A percentile compares a stretch with the other conserved stretches of the same genome.
These are phyloP conservation scores for Effrenium voratum DNA, from an alignment of 73 alveolate genomes.

Conservation along the genomic window DNA sequence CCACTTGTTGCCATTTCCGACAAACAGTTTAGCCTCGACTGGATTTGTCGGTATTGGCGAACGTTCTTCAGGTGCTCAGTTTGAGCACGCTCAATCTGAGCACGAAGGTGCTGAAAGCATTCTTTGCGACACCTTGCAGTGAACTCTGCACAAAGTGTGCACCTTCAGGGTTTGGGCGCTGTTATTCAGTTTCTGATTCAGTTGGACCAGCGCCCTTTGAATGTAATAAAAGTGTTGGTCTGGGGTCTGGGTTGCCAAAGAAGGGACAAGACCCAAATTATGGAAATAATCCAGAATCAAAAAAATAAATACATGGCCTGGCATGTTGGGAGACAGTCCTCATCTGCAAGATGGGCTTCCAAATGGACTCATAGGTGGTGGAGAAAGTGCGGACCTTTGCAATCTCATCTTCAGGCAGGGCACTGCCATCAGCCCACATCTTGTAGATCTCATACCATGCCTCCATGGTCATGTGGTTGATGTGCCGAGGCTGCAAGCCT, in stretches of 20 bases:
- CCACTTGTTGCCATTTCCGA: background rate
- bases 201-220: too few species aligned
- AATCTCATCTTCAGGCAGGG: background rate
- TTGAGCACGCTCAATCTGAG: background rate
- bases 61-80: background rate
- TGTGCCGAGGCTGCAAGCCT: slow-evolving; percentile 18
- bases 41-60: background rate
- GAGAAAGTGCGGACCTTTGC: background rate
- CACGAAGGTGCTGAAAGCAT: background rate
- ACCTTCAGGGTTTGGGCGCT: too few species aligned
- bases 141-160: slow-evolving; percentile 1
- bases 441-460: background rate
- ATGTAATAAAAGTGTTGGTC: too few species aligned
- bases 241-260: too few species aligned
- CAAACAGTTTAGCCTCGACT: background rate
- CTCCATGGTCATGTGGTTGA: slow-evolving; percentile 30
- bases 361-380: background rate
- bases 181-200: too few species aligned
- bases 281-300: too few species aligned
- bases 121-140: background rate
- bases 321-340: slow-evolving; percentile 6
- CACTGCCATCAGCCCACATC: background rate
- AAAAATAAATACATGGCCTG: background rate
- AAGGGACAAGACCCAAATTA: too few species aligned
- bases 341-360: background rate